Evolutionary conservation across 192 early-diverging fungal genomes (phyloP), one percentile per base, ranked within the genome.

Genomic region (Phycomyces nitens): DNA sequence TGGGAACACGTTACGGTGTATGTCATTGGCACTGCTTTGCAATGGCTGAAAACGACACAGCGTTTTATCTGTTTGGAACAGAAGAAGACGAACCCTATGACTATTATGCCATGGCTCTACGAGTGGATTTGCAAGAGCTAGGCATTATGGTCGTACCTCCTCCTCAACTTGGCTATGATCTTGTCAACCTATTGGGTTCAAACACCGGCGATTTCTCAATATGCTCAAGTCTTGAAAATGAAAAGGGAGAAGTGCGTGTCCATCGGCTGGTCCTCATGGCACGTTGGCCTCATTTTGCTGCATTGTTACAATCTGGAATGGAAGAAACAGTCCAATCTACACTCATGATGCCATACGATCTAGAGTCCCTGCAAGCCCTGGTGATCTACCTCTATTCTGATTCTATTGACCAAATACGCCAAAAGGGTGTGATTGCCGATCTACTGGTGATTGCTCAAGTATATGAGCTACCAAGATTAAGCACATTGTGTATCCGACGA

Each of bases 281-380:
- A 4, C 73, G 87, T 56, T 89, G 87, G 87, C 81, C 84, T 0
- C 81, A 86, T 57, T 89, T 87, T 68, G 60, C 66, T 8, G 73
- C 76, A 51, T 65, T 86, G 57, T 59, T 80, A 15, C 68, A 76
- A 54, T 81, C 85, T 0, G 86, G 80, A 16, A 85, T 83, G 81
- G 52, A 63, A 0, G 86, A 89, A 61, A 73, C 86, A 3, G 60
- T 76, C 16, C 64, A 50, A 11, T 72, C 53, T 58, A 74, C 73
- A 6, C 38, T 86, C 43, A 68, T 69, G 2, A 56, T 89, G 22
- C 79, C 84, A 1, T 84, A 89, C 49, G 18, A 3, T n/a, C 3
- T 47, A 11, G 44, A 47, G 12, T 14, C 18, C 44, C 44, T 47
- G 18, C 15, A 47, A 18, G 44, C 44, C 44, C 18, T 47, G 3